Percentiles rank a stretch among this genome's conserved stretches.
Conservation (phyloP, 352 stramenopile species). For the Halophytophthora polymorphica region DNA sequence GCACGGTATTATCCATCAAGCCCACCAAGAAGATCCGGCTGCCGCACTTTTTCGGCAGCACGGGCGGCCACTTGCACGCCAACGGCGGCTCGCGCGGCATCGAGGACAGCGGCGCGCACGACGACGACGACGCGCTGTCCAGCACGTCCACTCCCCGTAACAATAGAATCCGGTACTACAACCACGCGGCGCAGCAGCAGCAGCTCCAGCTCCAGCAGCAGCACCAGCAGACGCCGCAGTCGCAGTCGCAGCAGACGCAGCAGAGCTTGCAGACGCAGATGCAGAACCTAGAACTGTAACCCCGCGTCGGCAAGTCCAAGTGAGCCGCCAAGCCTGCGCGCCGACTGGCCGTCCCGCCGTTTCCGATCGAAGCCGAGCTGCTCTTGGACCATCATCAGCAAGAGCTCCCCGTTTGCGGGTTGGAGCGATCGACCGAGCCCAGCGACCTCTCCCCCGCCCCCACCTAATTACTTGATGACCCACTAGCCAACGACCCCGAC, state of each 20-base stretch:
- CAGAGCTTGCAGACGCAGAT: slow-evolving; percentile 55
- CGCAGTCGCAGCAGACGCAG: slow-evolving; percentile 19
- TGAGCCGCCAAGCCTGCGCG: slow-evolving; percentile 16
- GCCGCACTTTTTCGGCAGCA: slow-evolving; percentile 73
- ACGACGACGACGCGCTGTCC: slow-evolving; percentile 59
- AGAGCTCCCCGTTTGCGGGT: slow-evolving; percentile 20
- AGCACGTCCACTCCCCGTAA: slow-evolving; percentile 61
- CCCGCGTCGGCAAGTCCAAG: slow-evolving; percentile 13
- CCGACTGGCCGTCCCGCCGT: slow-evolving; percentile 10
- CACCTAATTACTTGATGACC: not conserved
- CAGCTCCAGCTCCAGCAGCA: slow-evolving; percentile 19
- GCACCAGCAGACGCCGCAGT: slow-evolving; percentile 30
- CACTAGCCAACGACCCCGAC: too few species aligned
- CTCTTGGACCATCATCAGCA: slow-evolving; percentile 44
- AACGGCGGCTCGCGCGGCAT: slow-evolving; percentile 36
- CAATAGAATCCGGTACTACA: slow-evolving; percentile 62
- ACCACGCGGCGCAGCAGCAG: slow-evolving; percentile 38
- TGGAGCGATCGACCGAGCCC: slow-evolving; percentile 21
- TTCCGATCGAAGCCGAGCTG: slow-evolving; percentile 22
- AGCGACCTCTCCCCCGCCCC: slow-evolving; percentile 28
- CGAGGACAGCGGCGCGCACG: slow-evolving; percentile 49
- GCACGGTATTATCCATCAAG: slow-evolving; percentile 86
- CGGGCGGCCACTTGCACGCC: slow-evolving; percentile 41
- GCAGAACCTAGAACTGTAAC: slow-evolving; percentile 80
- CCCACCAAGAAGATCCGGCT: slow-evolving; percentile 87